phyloP scores from a whole-genome alignment of 2,329 filamentous ascomycete genomes.

The Didymella keratinophila region DNA sequence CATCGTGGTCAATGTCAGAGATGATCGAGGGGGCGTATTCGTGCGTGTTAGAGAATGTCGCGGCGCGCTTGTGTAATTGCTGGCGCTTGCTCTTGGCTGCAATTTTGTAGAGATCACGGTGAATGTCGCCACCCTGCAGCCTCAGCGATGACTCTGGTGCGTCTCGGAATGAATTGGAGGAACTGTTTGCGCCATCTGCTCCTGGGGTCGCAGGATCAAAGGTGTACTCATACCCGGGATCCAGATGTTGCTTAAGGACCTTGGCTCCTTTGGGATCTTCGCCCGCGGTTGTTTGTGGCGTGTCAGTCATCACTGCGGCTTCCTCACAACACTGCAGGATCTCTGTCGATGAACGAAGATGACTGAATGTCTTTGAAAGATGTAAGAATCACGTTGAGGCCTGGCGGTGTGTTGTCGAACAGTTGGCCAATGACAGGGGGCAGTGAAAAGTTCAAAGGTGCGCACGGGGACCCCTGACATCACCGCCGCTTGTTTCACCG shows the following conservation, averaged over 20 bases:
- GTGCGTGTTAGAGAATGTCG: slow-evolving; percentile 69
- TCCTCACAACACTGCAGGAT: slow-evolving; percentile 4
- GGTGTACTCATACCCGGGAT: slow-evolving; percentile 51
- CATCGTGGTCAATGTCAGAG: slow-evolving; percentile 45
- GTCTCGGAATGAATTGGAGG: slow-evolving; percentile 33
- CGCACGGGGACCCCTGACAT: slow-evolving; percentile 37
- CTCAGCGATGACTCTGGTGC: slow-evolving; percentile 70
- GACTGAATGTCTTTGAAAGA: slow-evolving; percentile 5
- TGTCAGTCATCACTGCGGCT: slow-evolving; percentile 37
- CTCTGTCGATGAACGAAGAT: not conserved
- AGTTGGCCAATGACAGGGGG: slow-evolving; percentile 34
- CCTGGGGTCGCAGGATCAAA: slow-evolving; percentile 49
- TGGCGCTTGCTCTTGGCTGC: slow-evolving; percentile 63
- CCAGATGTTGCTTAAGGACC: slow-evolving; percentile 54
- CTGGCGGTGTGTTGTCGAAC: slow-evolving; percentile 33
- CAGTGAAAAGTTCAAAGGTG: slow-evolving; percentile 35
- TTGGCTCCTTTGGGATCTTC: slow-evolving; percentile 44
- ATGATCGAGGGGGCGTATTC: slow-evolving; percentile 34
- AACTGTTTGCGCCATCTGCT: slow-evolving; percentile 35
- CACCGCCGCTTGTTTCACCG: slow-evolving; percentile 26
- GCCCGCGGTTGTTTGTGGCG: slow-evolving; percentile 38
- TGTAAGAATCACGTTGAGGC: slow-evolving; percentile 14
- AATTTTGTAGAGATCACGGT: slow-evolving; percentile 79
- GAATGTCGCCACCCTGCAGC: slow-evolving; percentile 79
- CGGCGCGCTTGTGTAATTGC: slow-evolving; percentile 63